Evolutionary conservation across 2,329 filamentous ascomycete species (phyloP).

Genomic region (Fusarium xyrophilum): DNA sequence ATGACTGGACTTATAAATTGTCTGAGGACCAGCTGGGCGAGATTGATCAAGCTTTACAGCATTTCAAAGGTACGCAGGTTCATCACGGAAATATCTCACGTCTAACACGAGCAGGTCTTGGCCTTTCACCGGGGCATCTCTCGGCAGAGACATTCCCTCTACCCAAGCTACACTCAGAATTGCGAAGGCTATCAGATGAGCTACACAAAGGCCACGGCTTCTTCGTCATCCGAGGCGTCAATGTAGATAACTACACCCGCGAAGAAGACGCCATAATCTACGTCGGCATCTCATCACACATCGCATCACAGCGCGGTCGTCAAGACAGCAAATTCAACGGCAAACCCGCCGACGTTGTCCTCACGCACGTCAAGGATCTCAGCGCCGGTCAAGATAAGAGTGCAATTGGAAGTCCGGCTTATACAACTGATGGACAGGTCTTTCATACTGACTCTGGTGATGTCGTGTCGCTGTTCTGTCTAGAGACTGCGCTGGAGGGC

Average conservation of each 20-base stretch:
- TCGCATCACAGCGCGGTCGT: conserved; percentile 60
- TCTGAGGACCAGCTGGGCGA: conserved; percentile 7
- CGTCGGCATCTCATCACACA: conserved; percentile 64
- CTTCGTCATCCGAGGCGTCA: conserved; percentile 65
- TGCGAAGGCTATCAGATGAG: conserved; percentile 60
- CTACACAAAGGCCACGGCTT: conserved; percentile 67
- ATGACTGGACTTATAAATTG: conserved; percentile 17
- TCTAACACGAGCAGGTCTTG: conserved; percentile 4
- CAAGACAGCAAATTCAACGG: conserved; percentile 58
- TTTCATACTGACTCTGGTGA: conserved; percentile 69
- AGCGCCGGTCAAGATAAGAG: conserved; percentile 45
- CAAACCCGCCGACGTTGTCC: conserved; percentile 57
- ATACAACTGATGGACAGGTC: conserved; percentile 65
- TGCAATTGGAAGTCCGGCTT: conserved; percentile 61
- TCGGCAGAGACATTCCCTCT: conserved; percentile 62
- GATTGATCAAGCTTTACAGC: conserved; percentile 6
- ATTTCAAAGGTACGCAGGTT: conserved; percentile 17
- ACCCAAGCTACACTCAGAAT: conserved; percentile 55
- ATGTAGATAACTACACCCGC: conserved; percentile 57
- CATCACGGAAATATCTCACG: too few relatives aligned
- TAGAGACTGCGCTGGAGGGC: conserved; percentile 58
- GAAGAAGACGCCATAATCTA: conserved; percentile 68
- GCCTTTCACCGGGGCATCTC: conserved; percentile 42
- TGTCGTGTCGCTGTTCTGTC: conserved; percentile 62
- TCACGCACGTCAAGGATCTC: conserved; percentile 63